Evolutionary conservation across 1,139 yeast genomes (phyloP).

Genomic region (Zygosaccharomyces sapae): DNA sequence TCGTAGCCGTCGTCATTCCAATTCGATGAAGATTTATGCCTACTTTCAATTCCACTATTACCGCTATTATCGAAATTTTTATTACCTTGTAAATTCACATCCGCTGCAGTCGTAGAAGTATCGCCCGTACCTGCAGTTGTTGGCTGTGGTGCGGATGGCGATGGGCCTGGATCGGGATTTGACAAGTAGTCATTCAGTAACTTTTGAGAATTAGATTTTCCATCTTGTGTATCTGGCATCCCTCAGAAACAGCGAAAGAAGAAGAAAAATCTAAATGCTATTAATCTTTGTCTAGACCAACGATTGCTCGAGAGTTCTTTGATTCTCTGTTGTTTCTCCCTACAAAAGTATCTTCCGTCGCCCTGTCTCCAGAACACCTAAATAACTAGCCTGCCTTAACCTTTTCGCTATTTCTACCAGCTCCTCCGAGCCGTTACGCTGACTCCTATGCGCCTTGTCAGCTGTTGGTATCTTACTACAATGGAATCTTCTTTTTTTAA

Average conservation of each 20-base stretch:
- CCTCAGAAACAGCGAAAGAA: background rate
- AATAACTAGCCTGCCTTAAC: no score
- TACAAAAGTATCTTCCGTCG: no score
- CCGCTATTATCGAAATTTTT: slow-evolving; percentile 10
- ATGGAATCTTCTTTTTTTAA: no score
- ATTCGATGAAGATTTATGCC: background rate
- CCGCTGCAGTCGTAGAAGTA: slow-evolving; percentile 2
- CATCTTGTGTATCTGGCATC: no score
- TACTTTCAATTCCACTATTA: slow-evolving; percentile 14
- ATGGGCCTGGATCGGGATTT: slow-evolving; percentile 8
- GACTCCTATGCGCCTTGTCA: no score
- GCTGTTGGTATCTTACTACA: no score
- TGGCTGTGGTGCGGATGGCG: slow-evolving; percentile 3
- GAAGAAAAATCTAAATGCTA: background rate
- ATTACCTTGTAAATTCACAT: slow-evolving; percentile 7
- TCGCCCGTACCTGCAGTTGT: background rate
- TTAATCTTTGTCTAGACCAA: no score
- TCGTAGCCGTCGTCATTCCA: slow-evolving; percentile 26
- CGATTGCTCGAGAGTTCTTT: no score
- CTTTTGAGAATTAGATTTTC: slow-evolving; percentile 11
- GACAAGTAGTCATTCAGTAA: slow-evolving; percentile 21
- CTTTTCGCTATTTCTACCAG: no score
- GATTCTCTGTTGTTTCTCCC: no score
- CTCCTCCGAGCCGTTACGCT: no score
- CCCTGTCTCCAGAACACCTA: no score